Evolutionary conservation across 1,284 basidiomycete genomes (phyloP).

Genomic region (Pholiota adiposa): DNA sequence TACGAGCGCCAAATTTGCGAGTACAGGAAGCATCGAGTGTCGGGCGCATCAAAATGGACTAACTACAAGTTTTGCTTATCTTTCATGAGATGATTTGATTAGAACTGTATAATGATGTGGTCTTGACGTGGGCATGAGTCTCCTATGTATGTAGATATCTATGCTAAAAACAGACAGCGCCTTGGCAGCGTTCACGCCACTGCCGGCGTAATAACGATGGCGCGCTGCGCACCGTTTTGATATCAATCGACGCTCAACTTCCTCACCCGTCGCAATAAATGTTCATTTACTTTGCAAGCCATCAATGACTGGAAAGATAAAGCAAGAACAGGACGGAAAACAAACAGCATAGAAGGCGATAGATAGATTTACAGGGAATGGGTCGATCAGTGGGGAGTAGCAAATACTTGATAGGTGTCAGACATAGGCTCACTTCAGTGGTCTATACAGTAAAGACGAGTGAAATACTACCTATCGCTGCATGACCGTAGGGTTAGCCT

Average conservation of each 20-base stretch:
- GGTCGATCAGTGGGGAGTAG: too few species aligned
- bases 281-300: background rate
- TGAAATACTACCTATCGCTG: too few species aligned
- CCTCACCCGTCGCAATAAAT: background rate
- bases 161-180: background rate
- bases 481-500: too few species aligned
- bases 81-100: background rate
- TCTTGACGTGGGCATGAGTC: slow-evolving; percentile 1
- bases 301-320: background rate
- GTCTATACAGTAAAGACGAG: too few species aligned
- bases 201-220: background rate
- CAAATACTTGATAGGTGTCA: too few species aligned
- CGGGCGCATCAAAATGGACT: background rate
- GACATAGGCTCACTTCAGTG: too few species aligned
- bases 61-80: background rate
- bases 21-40: background rate
- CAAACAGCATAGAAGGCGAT: too few species aligned
- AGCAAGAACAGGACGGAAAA: too few species aligned
- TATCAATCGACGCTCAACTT: background rate
- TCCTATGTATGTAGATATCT: background rate
- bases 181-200: slow-evolving; percentile 6
- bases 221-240: background rate
- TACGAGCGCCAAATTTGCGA: background rate
- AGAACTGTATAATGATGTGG: background rate
- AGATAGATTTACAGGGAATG: too few species aligned